Evolutionary conservation across 495 filamentous ascomycete genomes (phyloP), one percentile per base, ranked within the genome.

Genomic region (Tuber magnatum): DNA sequence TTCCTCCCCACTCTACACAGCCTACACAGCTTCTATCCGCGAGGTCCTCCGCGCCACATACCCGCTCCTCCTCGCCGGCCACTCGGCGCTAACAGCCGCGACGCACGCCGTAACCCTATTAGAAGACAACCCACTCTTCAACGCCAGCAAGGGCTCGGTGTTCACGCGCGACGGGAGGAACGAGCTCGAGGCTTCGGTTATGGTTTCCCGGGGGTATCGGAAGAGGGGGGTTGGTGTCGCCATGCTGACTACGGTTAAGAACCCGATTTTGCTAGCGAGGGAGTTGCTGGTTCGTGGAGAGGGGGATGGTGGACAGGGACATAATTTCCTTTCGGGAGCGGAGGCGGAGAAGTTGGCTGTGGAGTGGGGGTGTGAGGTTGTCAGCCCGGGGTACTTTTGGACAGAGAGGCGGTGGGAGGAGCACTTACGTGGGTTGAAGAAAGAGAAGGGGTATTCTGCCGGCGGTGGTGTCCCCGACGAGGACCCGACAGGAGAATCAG

Each of bases 101-200:
- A 91, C 91, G 14, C 87, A 90, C 80, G 94, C 93, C 75, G 93
- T 97, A 46, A 85, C 86, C 9, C 85, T 90, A 35, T 88, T 97
- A 68, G 94, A 97, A 85, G 86, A 96, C 80, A 88, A 93, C 81
- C 88, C 89, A 8, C 89, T 96, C 18, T 97, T 94, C 87, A 97
- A 97, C 85, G 89, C 89, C 75, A 94, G 91, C 61, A 90, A 90
- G 72, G 94, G 94, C 77, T 92, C 93, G 71, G 93, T 97, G 24
- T 97, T 96, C 83, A 96, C 92, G 3, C 87, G 88, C 56, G 90
- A 90, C 71, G 94, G 93, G 14, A 89, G 88, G 73, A 94, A 92
- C 83, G 93, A 97, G 83, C 89, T 97, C 78, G 94, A 97, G 83
- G 91, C 94, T 42, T 92, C 89, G n/a, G 87, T 97, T 40, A 97